Evolutionary conservation across 116 monocot genomes (phyloP), one percentile per base, ranked within the genome.

Genomic region (Zostera marina): DNA sequence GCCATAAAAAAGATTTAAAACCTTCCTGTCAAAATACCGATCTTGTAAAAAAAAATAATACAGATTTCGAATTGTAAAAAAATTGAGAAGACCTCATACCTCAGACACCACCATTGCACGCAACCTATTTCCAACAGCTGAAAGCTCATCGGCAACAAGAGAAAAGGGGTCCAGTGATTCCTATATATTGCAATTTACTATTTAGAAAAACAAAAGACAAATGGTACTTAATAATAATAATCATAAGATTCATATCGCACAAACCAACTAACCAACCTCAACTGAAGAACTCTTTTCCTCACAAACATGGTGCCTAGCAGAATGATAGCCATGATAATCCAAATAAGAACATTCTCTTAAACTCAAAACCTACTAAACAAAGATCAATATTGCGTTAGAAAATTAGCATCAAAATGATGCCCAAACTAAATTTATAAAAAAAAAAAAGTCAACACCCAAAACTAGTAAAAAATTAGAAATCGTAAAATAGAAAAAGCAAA

Each of bases 111-210:
- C 80, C 82, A 85, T 88, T 21, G 79, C 69, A 3, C 96, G 81
- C 61, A 96, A 69, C 65, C 78, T 85, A 60, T 96, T 66, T 17
- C 80, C 75, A 68, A 96, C 44, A 24, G 70, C 52, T 41, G 85
- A 88, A 41, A 96, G 61, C 69, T 96, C 89, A 78, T 89, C 89
- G 32, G 85, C 77, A 69, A 96, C 89, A 55, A 89, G 71, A 26
- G 89, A 79, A 71, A 96, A 85, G 17, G 96, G 96, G 48, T 96
- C 96, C 22, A 73, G 22, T 17, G 70, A 51, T 58, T 87, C 83
- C 92, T 92, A 54, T 42, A 40, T 41, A 56, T 56, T 42, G 41
- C 44, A 52, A 47, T 45, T 1, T 46, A 20, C 11, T 21, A 7
- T 55, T 48, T 24, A 44, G 15, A 14, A n/a, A 12, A 26, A 41